Evolutionary conservation across 163 green algal genomes (phyloP), one percentile per base, ranked within the genome.

Genomic region (Chlorella variabilis): DNA sequence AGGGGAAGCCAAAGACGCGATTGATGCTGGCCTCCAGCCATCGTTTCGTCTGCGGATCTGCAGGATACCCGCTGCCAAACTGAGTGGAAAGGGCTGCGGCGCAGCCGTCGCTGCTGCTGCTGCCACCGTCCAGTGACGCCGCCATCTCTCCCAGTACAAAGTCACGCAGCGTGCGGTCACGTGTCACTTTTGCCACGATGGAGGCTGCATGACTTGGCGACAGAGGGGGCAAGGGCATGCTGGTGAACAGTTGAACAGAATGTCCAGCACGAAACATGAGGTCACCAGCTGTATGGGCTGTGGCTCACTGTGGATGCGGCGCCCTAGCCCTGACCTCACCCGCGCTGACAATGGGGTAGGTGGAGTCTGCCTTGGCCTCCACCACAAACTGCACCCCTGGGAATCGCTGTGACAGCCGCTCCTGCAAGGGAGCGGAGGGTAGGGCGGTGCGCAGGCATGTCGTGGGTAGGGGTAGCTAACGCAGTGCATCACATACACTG

Each of bases 121-220:
- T 13, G 42, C 41, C 7, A 25, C 68, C 42, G 29, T 18, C 17
- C 9, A 4, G 21, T 38, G 66, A 11, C 18, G 38, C 31, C 21
- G 48, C 17, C 76, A 54, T 54, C 15, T 91, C 87, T 33, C 75
- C 39, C 20, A 87, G 58, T 17, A 42, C 27, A 54, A 81, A 89
- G 42, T 88, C 66, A 1, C 75, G 54, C 58, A 89, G 48, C 21
- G 61, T 8, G 11, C 54, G 63, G 75, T 95, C 91, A 0, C 91
- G 68, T 0, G 86, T 94, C 27, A 94, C 90, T 89, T 99, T 99
- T 65, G 96, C 96, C 17, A 94, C 96, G 49, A 99, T 98, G 54
- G 54, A 58, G 21, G 66, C 8, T 74, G 66, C 66, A 59, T 29
- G 23, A 9, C 18, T 29, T 29, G 31, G 29, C 9, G 34, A 25